Percentiles rank a stretch among this genome's conserved stretches.
These are phyloP conservation scores for Fusarium falciforme DNA, from an alignment of 2,329 filamentous ascomycete species.

Conservation along the genomic window DNA sequence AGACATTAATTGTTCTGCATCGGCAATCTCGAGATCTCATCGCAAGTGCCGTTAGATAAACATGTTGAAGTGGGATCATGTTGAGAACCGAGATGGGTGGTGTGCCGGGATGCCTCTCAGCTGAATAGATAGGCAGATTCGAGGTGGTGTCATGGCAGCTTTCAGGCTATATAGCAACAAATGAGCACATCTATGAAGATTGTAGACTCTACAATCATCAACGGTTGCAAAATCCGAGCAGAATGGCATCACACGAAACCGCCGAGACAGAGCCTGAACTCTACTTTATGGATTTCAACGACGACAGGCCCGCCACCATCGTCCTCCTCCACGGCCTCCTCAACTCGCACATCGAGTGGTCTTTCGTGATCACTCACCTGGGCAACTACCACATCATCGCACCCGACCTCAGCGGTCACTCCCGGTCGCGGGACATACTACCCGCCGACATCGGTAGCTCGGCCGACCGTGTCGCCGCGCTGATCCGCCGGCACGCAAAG, in stretches of 20 bases:
- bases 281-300: constrained; percentile 44
- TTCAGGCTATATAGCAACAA: neutral
- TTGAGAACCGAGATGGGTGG: neutral
- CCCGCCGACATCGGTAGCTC: constrained; percentile 47
- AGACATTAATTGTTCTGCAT: neutral
- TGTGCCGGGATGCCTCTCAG: neutral
- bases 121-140: neutral
- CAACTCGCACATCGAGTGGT: constrained; percentile 50
- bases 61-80: constrained; percentile 1
- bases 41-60: neutral
- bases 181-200: neutral
- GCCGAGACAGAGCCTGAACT: constrained; percentile 27
- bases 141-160: neutral
- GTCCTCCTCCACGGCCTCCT: constrained; percentile 49
- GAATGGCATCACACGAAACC: constrained; percentile 9
- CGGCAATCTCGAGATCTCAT: constrained; percentile 1
- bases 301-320: constrained; percentile 45
- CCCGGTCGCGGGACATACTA: constrained; percentile 47
- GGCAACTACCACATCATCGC: constrained; percentile 53
- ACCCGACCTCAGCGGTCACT: constrained; percentile 54
- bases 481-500: constrained; percentile 52
- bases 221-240: neutral
- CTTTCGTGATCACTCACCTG: constrained; percentile 49
- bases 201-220: neutral
- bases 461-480: constrained; percentile 48